A percentile compares a stretch with the other conserved stretches of the same genome.
phyloP scores from a whole-genome alignment of 179 eudicot genomes.

The Carnegiea gigantea region DNA sequence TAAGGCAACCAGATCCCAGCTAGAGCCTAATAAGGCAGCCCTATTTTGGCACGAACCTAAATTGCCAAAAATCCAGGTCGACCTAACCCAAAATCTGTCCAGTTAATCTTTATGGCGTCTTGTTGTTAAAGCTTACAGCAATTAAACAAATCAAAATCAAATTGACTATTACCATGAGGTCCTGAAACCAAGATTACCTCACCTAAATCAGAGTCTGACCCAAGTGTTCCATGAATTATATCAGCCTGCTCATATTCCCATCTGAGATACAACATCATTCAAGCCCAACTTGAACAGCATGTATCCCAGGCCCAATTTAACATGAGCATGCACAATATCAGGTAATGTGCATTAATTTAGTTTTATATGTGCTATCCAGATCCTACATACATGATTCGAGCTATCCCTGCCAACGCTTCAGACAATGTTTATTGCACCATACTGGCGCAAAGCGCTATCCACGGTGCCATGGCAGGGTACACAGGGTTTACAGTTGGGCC shows the following conservation, averaged over 20 bases:
- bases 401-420: slow-evolving; percentile 78
- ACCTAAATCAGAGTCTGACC: not conserved
- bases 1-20: no score
- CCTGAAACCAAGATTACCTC: not conserved
- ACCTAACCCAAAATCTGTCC: not conserved
- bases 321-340: not conserved
- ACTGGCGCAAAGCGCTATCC: slow-evolving; percentile 87
- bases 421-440: slow-evolving; percentile 83
- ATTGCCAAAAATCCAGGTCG: no score
- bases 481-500: slow-evolving; percentile 77
- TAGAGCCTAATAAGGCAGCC: not conserved
- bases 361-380: slow-evolving; percentile 38
- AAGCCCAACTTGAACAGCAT: not conserved
- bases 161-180: no score
- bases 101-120: not conserved
- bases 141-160: not conserved
- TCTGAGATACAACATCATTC: not conserved
- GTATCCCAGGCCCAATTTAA: not conserved
- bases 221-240: not conserved
- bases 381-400: slow-evolving; percentile 91
- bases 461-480: slow-evolving; percentile 92
- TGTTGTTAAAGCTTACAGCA: not conserved
- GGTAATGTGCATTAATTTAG: not conserved
- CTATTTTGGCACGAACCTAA: not conserved
- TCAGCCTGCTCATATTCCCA: not conserved